phyloP scores from a whole-genome alignment of 805 yeast genomes.

The Naumovozyma castellii region DNA sequence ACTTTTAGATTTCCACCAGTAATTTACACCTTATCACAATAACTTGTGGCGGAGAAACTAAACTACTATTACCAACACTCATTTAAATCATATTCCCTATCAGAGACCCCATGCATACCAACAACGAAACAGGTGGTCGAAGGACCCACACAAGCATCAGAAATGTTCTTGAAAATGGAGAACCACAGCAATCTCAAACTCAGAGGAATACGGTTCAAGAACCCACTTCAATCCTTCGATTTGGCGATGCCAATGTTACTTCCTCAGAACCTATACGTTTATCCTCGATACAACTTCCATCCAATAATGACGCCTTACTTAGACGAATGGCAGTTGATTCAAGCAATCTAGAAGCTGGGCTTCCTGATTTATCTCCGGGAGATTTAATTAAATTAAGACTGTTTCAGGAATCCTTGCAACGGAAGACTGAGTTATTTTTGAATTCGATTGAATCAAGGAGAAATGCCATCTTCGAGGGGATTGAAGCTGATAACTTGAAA shows the following conservation, averaged over 20 bases:
- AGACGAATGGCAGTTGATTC: neutral
- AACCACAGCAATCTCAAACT: neutral
- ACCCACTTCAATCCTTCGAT: neutral
- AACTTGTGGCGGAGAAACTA: too few species aligned
- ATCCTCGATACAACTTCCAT: neutral
- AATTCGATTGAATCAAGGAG: constrained; percentile 22
- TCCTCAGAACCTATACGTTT: neutral
- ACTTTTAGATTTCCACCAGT: too few species aligned
- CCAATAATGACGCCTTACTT: neutral
- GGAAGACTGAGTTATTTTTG: constrained; percentile 19
- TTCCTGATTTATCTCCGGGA: constrained; percentile 7
- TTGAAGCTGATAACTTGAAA: constrained; percentile 17
- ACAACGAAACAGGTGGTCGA: too few species aligned
- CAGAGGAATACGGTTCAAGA: neutral
- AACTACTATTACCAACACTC: too few species aligned
- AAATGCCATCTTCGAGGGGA: constrained; percentile 16
- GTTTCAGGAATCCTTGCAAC: constrained; percentile 20
- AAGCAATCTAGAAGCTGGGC: neutral
- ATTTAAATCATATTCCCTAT: too few species aligned
- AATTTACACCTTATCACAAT: too few species aligned
- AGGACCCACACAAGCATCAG: too few species aligned
- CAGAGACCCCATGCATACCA: too few species aligned
- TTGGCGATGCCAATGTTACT: neutral
- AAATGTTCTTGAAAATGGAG: neutral
- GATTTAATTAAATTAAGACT: constrained; percentile 14